phyloP scores from a whole-genome alignment of 2,329 filamentous ascomycete genomes.

The Pestalotiopsis sp. region DNA sequence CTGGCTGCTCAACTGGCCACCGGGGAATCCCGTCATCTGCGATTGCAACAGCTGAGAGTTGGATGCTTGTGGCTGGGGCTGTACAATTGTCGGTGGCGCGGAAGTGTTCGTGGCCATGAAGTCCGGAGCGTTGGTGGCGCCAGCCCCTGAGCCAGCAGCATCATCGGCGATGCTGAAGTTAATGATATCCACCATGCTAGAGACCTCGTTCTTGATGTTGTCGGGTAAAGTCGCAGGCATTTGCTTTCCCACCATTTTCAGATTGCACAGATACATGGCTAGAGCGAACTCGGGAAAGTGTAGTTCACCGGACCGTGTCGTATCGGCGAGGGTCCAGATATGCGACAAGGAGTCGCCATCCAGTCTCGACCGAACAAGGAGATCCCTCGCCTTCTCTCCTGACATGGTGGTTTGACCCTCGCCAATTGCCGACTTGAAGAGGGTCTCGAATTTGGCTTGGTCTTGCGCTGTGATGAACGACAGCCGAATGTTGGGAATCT shows the following conservation, averaged over 20 bases:
- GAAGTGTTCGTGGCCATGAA: slow-evolving; percentile 62
- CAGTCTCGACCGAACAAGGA: slow-evolving; percentile 86
- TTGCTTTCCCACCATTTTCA: slow-evolving; percentile 85
- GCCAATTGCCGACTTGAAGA: slow-evolving; percentile 94
- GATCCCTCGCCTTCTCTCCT: slow-evolving; percentile 88
- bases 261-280: slow-evolving; percentile 97
- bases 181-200: slow-evolving; percentile 99
- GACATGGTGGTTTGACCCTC: slow-evolving; percentile 84
- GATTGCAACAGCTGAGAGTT: slow-evolving; percentile 67
- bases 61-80: slow-evolving; percentile 75
- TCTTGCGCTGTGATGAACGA: slow-evolving; percentile 96
- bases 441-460: slow-evolving; percentile 94
- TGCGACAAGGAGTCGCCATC: slow-evolving; percentile 86
- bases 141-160: slow-evolving; percentile 50
- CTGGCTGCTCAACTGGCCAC: slow-evolving; percentile 49
- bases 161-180: slow-evolving; percentile 90
- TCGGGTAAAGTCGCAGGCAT: slow-evolving; percentile 79
- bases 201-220: slow-evolving; percentile 92
- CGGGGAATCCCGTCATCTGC: slow-evolving; percentile 71
- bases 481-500: slow-evolving; percentile 90
- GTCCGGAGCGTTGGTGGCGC: slow-evolving; percentile 67
- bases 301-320: slow-evolving; percentile 92
- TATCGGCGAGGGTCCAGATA: slow-evolving; percentile 95
- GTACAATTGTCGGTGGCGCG: slow-evolving; percentile 61
- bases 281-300: slow-evolving; percentile 97